Conservation (phyloP, 192 early-diverging fungal species). For the Coemansia sp. region DNA sequence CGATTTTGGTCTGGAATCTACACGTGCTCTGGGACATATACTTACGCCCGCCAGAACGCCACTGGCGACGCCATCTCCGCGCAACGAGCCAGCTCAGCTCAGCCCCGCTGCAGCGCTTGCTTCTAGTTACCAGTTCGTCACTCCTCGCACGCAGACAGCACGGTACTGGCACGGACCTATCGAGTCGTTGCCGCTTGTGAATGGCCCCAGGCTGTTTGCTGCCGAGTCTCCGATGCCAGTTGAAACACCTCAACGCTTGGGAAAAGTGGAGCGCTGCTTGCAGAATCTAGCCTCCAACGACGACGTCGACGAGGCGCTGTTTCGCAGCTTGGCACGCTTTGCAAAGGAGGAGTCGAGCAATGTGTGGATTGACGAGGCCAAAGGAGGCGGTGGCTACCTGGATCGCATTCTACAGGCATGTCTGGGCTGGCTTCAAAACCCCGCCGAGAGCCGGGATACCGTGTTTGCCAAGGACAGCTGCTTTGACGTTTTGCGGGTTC, state of each 20-base stretch:
- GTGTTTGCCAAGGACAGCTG: constrained; percentile 58
- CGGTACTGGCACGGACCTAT: constrained; percentile 56
- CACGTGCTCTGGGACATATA: background rate
- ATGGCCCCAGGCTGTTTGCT: constrained; percentile 12
- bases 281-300: constrained; percentile 31
- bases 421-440: constrained; percentile 52
- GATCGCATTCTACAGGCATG: constrained; percentile 46
- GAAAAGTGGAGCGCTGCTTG: constrained; percentile 34
- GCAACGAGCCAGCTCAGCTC: constrained; percentile 1
- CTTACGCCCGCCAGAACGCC: constrained; percentile 36
- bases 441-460: constrained; percentile 46
- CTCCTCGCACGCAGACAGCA: constrained; percentile 53
- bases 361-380: constrained; percentile 32
- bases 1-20: background rate
- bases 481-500: constrained; percentile 56
- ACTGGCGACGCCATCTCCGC: constrained; percentile 30
- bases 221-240: constrained; percentile 44
- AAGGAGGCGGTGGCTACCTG: constrained; percentile 38
- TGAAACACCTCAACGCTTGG: constrained; percentile 42
- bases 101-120: constrained; percentile 10
- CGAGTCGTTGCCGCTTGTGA: constrained; percentile 15
- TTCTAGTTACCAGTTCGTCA: constrained; percentile 17
- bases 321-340: constrained; percentile 55
- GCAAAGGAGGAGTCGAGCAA: constrained; percentile 53
- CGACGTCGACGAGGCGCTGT: constrained; percentile 48